Evolutionary conservation across 257 asterid genomes (phyloP), one percentile per base, ranked within the genome.

Genomic region (Anisodus acutangulus): DNA sequence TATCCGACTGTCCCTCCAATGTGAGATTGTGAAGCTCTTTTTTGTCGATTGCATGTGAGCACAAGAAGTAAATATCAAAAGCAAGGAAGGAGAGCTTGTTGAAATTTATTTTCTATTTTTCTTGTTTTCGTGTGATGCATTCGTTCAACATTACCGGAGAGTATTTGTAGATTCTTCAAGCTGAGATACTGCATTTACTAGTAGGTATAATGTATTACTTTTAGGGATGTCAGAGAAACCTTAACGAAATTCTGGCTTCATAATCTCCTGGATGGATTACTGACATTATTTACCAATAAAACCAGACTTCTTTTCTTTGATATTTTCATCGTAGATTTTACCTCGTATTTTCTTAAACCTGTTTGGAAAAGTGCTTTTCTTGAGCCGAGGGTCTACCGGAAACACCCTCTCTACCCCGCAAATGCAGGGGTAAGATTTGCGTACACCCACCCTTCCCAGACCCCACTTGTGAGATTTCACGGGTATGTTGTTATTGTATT

Each of bases 41-140:
- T 74, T 53, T 49, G 62, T 74, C 31, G 45, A 26, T 22, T 0
- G 13, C 45, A 19, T 19, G 2, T 74, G 41, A 74, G 19, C 62
- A 51, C 80, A 49, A 49, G 5, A 74, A 74, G 81, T 19, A 74
- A 72, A 72, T 72, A 72, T 22, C 39, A 70, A 43, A 70, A 5
- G 55, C 55, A 43, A 70, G 58, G 79, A 19, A 72, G 60, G 17
- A 74, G 59, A 74, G 43, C 51, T 63, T 81, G 76, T 43, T 62
- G 58, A 81, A 62, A 41, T 82, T 66, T 66, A 47, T 66, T 55
- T 66, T 82, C 26, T 35, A 49, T 55, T 49, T 82, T 66, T 7
- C 12, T 54, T 47, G 43, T 49, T 74, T 66, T 37, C 19, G 16
- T 74, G 62, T 74, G 81, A 12, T 74, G 81, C 62, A 74, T 74